Percentiles rank a stretch among this genome's conserved stretches.
These are phyloP conservation scores for Exutisphaerella laricina DNA, from an alignment of 2,329 filamentous ascomycete species.

Conservation along the genomic window DNA sequence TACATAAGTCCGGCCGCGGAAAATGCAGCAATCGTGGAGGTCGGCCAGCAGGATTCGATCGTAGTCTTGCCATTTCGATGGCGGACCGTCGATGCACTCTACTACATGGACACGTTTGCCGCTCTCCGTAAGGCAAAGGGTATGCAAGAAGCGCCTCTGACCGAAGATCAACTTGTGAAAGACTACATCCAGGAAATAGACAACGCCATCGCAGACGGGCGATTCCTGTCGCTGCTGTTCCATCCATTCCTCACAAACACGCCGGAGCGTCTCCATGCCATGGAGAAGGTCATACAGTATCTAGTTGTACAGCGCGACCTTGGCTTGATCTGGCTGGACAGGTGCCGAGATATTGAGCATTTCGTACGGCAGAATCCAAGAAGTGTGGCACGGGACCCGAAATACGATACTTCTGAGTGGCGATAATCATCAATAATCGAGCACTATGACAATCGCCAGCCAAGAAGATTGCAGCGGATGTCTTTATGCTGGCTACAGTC, in stretches of 20 bases:
- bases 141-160: slow-evolving; percentile 17
- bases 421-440: no score
- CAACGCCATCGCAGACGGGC: slow-evolving; percentile 24
- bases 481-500: no score
- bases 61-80: slow-evolving; percentile 28
- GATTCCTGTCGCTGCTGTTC: slow-evolving; percentile 30
- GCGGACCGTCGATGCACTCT: slow-evolving; percentile 32
- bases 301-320: slow-evolving; percentile 24
- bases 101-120: slow-evolving; percentile 31
- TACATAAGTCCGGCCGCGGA: slow-evolving; percentile 33
- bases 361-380: slow-evolving; percentile 23
- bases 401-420: slow-evolving; percentile 30
- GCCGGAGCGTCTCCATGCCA: slow-evolving; percentile 24
- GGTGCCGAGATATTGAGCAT: slow-evolving; percentile 27
- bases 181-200: slow-evolving; percentile 27
- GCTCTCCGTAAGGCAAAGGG: slow-evolving; percentile 28
- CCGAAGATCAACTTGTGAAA: slow-evolving; percentile 20
- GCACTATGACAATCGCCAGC: no score
- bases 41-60: slow-evolving; percentile 14
- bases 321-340: slow-evolving; percentile 29
- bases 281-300: slow-evolving; percentile 27
- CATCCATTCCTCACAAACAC: slow-evolving; percentile 31
- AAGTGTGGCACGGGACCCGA: slow-evolving; percentile 26
- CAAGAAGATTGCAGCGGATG: no score
- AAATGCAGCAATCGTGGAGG: slow-evolving; percentile 22